These are phyloP conservation scores for Volvariella surrecta DNA, from an alignment of 1,284 basidiomycete genomes.

Conservation along the genomic window DNA sequence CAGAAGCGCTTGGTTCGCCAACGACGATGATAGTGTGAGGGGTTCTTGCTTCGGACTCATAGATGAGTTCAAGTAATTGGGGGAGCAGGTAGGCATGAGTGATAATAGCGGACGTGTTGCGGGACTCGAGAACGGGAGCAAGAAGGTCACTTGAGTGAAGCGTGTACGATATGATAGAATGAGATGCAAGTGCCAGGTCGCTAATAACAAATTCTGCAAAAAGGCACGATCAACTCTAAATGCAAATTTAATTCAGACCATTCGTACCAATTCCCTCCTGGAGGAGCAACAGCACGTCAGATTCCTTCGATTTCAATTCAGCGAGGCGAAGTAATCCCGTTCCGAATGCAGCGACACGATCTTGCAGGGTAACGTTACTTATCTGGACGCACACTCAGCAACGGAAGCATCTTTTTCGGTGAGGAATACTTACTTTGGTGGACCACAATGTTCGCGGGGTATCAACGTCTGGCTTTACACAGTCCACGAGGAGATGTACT, in stretches of 20 bases:
- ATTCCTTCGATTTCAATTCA: constrained; percentile 50
- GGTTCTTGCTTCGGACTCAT: constrained; percentile 41
- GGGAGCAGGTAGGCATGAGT: constrained; percentile 54
- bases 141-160: constrained; percentile 51
- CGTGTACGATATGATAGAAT: constrained; percentile 65
- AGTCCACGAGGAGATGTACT: constrained; percentile 53
- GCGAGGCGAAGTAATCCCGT: constrained; percentile 55
- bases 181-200: constrained; percentile 66
- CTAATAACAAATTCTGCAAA: constrained; percentile 62
- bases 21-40: constrained; percentile 60
- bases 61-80: constrained; percentile 57
- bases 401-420: neutral
- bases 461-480: constrained; percentile 59
- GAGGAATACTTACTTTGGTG: constrained; percentile 45
- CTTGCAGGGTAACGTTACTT: constrained; percentile 56
- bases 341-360: constrained; percentile 58
- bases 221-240: too few relatives aligned
- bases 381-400: constrained; percentile 34
- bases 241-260: too few relatives aligned
- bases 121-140: constrained; percentile 48
- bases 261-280: constrained; percentile 65
- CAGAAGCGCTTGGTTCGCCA: constrained; percentile 40
- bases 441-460: constrained; percentile 67
- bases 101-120: constrained; percentile 63
- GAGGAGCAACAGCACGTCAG: constrained; percentile 61